Base-by-base conservation (phyloP, 2,329 filamentous ascomycete genomes). In the Coniochaeta hoffmannii region DNA sequence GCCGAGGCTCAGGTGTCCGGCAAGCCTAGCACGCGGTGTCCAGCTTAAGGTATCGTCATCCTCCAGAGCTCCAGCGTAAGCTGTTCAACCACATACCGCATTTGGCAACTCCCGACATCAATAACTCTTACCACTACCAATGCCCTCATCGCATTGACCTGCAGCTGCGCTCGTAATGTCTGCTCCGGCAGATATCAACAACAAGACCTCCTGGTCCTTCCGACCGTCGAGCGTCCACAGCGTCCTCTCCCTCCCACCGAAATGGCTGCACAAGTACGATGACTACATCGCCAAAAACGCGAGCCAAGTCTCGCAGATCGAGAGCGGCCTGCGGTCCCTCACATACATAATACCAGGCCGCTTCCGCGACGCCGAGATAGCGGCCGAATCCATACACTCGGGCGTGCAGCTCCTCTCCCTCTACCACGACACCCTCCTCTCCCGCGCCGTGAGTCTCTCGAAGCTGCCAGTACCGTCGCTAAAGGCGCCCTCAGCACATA, bases 221-320 rank as follows among this genome's bases (percentile, higher is more conserved):
- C 50, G 50, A 10, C 46, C 69, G 59, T 55, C 67, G 17, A 53
- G 50, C 32, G 44, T 77, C 56, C 71, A 70, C 53, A 72, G 70
- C 60, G 70, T 80, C 59, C 72, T 87, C 50, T 76, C 81, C 41
- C 70, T 85, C 63, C 83, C 86, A 51, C 79, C 85, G 26, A 78
- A 78, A 70, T 89, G 83, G 83, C 75, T 90, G 54, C 74, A 79
- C 61, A 81, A 85, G 73, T 96, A 96, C 72, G 85, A 86, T 65
- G 87, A 94, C 61, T 97, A 97, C 73, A 93, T 99, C 75, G 88
- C 89, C 59, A 94, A 93, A 74, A 99, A 99, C 70, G 86, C 91
- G 58, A 88, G 90, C 66, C 90, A 95, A 57, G 91, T 99, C 54
- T 90, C 90, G 52, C 92, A 96, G 75, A 93, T 99, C 60, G 94